A percentile compares a stretch with the other conserved stretches of the same genome.
Conservation (phyloP, 768 basidiomycete genomes). For the Phanerodontia chrysosporium region DNA sequence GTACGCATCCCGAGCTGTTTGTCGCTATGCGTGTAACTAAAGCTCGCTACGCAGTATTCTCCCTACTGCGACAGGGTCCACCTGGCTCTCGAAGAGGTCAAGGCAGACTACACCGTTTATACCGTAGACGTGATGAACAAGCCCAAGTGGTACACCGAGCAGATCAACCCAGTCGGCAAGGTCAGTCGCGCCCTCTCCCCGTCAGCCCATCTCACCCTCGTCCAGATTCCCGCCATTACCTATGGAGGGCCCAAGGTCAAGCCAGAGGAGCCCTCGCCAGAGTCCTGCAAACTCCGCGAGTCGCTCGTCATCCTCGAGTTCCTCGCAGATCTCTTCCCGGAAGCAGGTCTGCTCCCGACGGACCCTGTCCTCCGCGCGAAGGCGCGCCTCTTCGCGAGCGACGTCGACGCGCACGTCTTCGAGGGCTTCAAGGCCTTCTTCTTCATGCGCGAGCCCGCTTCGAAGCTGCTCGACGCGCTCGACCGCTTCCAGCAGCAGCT, state of each 20-base stretch:
- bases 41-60: conserved; percentile 39
- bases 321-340: conserved; percentile 54
- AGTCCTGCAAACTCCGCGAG: conserved; percentile 58
- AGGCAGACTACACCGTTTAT: conserved; percentile 39
- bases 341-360: conserved; percentile 43
- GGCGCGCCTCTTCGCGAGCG: conserved; percentile 60
- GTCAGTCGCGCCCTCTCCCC: conserved; percentile 26
- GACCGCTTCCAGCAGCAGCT: conserved; percentile 46
- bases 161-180: conserved; percentile 66
- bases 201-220: neutral
- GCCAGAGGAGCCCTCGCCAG: conserved; percentile 52
- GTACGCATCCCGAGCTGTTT: conserved; percentile 30
- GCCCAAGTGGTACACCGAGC: conserved; percentile 63
- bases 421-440: conserved; percentile 15
- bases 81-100: conserved; percentile 57
- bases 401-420: conserved; percentile 40
- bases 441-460: conserved; percentile 21
- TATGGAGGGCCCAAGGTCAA: conserved; percentile 56
- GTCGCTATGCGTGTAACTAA: neutral
- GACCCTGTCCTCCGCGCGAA: conserved; percentile 54
- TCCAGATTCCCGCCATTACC: conserved; percentile 51
- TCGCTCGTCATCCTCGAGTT: conserved; percentile 65
- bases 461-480: conserved; percentile 35
- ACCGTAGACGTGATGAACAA: conserved; percentile 62
- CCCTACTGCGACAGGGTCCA: conserved; percentile 58